Conservation (phyloP, 1,284 basidiomycete genomes). For the Sporisorium exsertum region DNA sequence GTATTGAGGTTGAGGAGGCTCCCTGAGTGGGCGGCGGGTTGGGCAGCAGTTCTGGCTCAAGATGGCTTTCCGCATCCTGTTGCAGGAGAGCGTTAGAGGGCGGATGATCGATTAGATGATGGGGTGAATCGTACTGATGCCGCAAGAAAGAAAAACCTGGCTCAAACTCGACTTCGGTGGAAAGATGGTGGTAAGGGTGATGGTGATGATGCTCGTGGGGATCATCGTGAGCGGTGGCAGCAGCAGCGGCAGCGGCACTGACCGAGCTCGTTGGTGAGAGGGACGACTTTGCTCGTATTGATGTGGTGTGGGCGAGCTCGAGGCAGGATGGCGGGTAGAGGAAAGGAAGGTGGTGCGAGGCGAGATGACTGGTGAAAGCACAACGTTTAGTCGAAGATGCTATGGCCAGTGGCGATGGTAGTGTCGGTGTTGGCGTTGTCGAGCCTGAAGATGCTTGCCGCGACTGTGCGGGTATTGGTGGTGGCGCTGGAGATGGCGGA, state of each 20-base stretch:
- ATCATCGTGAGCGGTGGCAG: constrained; percentile 11
- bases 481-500: constrained; percentile 28
- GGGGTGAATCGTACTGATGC: constrained; percentile 29
- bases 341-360: constrained; percentile 15
- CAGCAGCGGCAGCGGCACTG: constrained; percentile 13
- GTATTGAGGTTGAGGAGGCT: neutral
- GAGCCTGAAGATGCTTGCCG: neutral
- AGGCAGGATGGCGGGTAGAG: constrained; percentile 47
- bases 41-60: constrained; percentile 10
- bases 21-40: neutral
- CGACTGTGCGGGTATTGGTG: constrained; percentile 22
- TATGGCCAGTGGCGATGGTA: neutral
- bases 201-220: constrained; percentile 10
- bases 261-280: constrained; percentile 28
- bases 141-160: constrained; percentile 27
- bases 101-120: constrained; percentile 17
- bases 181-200: constrained; percentile 11
- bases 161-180: constrained; percentile 7
- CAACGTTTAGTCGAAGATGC: neutral
- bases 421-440: constrained; percentile 1
- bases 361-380: neutral
- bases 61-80: constrained; percentile 22
- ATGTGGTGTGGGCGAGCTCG: neutral
- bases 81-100: constrained; percentile 13
- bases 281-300: constrained; percentile 26